Conservation (phyloP, 371 early-diverging fungal species). For the Mortierella sp. region DNA sequence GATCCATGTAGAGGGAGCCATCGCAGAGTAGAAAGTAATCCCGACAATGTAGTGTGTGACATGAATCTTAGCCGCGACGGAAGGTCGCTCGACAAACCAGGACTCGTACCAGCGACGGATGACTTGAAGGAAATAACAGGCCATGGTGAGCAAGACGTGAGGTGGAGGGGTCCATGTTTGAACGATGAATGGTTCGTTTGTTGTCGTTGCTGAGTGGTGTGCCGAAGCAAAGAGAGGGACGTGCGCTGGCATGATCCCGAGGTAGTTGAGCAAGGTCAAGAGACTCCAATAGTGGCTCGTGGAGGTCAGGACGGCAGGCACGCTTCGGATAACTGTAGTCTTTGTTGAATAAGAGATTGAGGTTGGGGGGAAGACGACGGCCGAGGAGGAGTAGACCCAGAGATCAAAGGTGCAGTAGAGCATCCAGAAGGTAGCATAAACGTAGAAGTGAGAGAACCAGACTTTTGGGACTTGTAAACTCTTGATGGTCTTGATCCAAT, state of each 20-base stretch:
- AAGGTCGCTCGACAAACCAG: conserved; percentile 69
- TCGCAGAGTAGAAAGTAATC: conserved; percentile 75
- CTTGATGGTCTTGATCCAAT: conserved; percentile 19
- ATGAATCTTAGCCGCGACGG: conserved; percentile 73
- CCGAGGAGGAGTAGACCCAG: conserved; percentile 11
- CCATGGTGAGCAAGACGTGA: conserved; percentile 60
- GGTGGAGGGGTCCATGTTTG: conserved; percentile 28
- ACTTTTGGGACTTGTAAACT: conserved; percentile 72
- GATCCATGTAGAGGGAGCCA: conserved; percentile 63
- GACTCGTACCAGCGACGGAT: conserved; percentile 76
- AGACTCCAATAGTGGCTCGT: conserved; percentile 30
- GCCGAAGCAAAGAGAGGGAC: not conserved
- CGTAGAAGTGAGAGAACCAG: conserved; percentile 80
- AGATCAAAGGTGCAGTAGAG: conserved; percentile 40
- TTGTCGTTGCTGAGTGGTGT: not conserved
- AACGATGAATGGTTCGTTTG: not conserved
- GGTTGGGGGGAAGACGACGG: not conserved
- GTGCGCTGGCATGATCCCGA: conserved; percentile 38
- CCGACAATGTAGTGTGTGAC: conserved; percentile 77
- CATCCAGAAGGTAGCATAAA: conserved; percentile 50
- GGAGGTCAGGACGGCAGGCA: not conserved
- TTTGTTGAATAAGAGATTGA: not conserved
- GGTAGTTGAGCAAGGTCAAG: conserved; percentile 31
- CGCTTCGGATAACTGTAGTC: not conserved
- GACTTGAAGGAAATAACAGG: conserved; percentile 67